Evolutionary conservation across 345 rosid genomes (phyloP).

Genomic region (Clarkia xantiana): DNA sequence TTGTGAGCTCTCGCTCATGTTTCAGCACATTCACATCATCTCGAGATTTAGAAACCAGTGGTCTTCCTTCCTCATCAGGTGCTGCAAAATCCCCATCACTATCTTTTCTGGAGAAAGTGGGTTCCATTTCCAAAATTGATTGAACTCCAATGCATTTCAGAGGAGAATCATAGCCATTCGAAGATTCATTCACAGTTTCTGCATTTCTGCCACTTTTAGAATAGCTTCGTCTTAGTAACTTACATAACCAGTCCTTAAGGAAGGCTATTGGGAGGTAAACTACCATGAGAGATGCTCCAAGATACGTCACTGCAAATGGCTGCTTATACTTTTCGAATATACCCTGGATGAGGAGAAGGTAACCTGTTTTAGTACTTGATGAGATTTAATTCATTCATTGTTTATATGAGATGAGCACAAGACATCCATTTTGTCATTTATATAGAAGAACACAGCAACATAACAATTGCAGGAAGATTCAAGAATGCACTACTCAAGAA

Average conservation of each 20-base stretch:
- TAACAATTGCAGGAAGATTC: no score
- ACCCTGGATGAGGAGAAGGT: slow-evolving; percentile 35
- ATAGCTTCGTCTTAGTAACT: slow-evolving; percentile 28
- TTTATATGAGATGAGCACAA: neutral
- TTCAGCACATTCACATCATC: slow-evolving; percentile 37
- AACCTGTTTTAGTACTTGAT: neutral
- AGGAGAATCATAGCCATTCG: slow-evolving; percentile 27
- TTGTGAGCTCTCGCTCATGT: slow-evolving; percentile 39
- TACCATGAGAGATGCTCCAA: slow-evolving; percentile 96
- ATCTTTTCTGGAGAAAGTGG: slow-evolving; percentile 55
- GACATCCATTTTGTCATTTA: neutral
- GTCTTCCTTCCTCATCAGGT: no score
- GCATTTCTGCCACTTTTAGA: slow-evolving; percentile 37
- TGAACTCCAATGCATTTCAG: slow-evolving; percentile 9
- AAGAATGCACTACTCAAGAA: no score
- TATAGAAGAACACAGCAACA: no score
- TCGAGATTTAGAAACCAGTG: slow-evolving; percentile 15
- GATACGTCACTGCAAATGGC: slow-evolving; percentile 97
- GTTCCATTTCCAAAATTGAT: slow-evolving; percentile 49
- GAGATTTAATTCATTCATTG: neutral
- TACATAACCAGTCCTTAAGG: slow-evolving; percentile 74
- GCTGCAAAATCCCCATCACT: slow-evolving; percentile 50
- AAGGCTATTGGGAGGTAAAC: slow-evolving; percentile 91
- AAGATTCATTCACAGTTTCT: slow-evolving; percentile 24
- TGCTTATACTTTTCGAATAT: slow-evolving; percentile 86